Evolutionary conservation across 2,329 filamentous ascomycete genomes (phyloP).

Genomic region (Fusarium phyllophilum): DNA sequence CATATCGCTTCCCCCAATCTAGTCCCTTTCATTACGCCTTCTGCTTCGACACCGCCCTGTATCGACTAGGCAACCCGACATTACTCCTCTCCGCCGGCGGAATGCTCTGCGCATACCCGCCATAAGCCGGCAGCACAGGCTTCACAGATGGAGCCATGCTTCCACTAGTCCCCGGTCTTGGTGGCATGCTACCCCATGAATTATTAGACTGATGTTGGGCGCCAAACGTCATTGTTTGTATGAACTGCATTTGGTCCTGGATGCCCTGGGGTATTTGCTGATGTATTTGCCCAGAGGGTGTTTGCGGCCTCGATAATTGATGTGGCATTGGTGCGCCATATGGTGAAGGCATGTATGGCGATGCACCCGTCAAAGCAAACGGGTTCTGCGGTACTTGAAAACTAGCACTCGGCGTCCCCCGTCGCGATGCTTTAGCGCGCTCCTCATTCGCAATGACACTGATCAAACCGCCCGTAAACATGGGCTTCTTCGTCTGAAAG

Average conservation of each 20-base stretch:
- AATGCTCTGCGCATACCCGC: conserved; percentile 15
- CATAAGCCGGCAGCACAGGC: conserved; percentile 15
- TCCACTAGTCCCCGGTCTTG: neutral
- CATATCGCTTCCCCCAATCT: neutral
- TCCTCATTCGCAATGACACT: conserved; percentile 28
- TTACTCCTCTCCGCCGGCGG: conserved; percentile 23
- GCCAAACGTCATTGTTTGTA: neutral
- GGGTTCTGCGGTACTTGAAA: conserved; percentile 2
- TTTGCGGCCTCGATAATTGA: conserved; percentile 1
- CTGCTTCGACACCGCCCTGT: conserved; percentile 16
- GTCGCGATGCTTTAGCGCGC: conserved; percentile 27
- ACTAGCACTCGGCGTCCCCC: conserved; percentile 5
- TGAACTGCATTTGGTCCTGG: conserved; percentile 15
- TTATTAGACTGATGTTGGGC: neutral
- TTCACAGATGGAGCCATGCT: neutral
- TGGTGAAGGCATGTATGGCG: neutral
- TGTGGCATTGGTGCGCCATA: conserved; percentile 15
- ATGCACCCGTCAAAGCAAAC: neutral
- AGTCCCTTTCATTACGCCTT: neutral
- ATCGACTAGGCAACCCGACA: conserved; percentile 23
- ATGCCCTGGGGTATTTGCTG: conserved; percentile 14
- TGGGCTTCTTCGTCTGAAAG: conserved; percentile 1
- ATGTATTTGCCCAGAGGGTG: conserved; percentile 1
- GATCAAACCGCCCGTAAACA: conserved; percentile 26
- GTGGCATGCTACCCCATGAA: neutral